Evolutionary conservation across 345 rosid species (phyloP), one percentile per base, ranked within the genome.

Genomic region (Eutrema yunnanense): DNA sequence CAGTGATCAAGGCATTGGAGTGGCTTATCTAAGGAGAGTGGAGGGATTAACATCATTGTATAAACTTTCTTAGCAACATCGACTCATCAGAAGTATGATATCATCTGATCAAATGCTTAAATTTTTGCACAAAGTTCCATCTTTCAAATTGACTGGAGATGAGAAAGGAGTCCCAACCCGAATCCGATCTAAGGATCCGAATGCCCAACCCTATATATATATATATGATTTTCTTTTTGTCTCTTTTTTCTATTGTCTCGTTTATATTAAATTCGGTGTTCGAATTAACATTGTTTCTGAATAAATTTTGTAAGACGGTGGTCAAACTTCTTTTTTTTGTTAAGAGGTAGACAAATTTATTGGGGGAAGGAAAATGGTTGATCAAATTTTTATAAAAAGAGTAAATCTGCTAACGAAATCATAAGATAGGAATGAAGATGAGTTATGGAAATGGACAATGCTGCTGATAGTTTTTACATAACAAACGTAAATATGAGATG

Each of bases 41-140:
- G 73, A 83, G 49, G 96, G 94, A 32, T 90, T 89, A 66, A 86
- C 86, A 32, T 76, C 90, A 65, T 73, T 90, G 19, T 93, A 82
- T 65, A 57, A 67, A 77, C 86, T 0, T 63, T 58, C 51, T 58
- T 53, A 34, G 37, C 41, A 33, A 32, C 22, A 74, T 61, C 81
- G 71, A 14, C 4, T 76, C 52, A n/a, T 51, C 50, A 29, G 71
- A 16, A 58, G 58, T 61, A 62, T 59, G 52, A 52, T 90, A 48
- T 12, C 50, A 14, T 68, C 81, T n/a, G 26, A 12, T 38, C 84
- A 90, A 34, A 62, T 87, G 66, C 80, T 65, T 50, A 82, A 90
- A 34, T 94, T 94, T 73, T 87, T 96, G 3, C 98, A 94, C 73
- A 81, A 42, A 56, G 72, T 90, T 42, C 96, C 96, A 0, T 87